Base-by-base conservation (phyloP, 2,329 filamentous ascomycete genomes). In the Colletotrichum costaricense region DNA sequence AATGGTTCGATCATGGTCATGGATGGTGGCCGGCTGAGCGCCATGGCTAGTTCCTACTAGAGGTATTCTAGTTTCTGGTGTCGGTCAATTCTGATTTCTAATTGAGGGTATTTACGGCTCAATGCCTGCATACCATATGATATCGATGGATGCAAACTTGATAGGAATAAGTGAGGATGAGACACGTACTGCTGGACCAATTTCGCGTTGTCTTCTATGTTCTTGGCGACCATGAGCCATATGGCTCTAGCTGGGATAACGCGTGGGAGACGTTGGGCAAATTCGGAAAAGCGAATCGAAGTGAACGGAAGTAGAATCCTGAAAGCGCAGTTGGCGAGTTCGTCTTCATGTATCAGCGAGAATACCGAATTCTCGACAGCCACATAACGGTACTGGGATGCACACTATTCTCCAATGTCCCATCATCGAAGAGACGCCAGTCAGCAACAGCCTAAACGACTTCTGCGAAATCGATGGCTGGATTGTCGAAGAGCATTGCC, bases 1-100 rank as follows among this genome's bases (percentile, higher is more conserved):
- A 93, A 93, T 79, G 92, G 92, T 2, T 88, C 87, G 70, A 86
- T 91, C 14, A 80, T 93, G 60, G 81, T 93, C 5, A 84, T 89
- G 0, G 92, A 94, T 78, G 92, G 91, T 64, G 92, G 91, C 1
- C 85, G 90, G 64, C 77, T 94, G 68, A 84, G 84, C 26, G 86
- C 83, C 14, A 84, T 91, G 75, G 88, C 90, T 30, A 85, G 86
- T n/a, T 86, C 86, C 4, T 90, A 88, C 77, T 91, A 73, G 19
- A 38, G 24, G 19, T 11, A 22, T 8, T n/a, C 19, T 49, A n/a
- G 19, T n/a, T n/a, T 3, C 7, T 22, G 8, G 3, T 49, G 8
- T 11, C 19, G 42, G 42, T 9, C 19, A 22, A n/a, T 0, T 49
- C n/a, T 19, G 8, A 19, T 49, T 3, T 0, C 8, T 19, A 9